phyloP scores from a whole-genome alignment of 768 basidiomycete genomes.

The Auricularia auricula-judae region DNA sequence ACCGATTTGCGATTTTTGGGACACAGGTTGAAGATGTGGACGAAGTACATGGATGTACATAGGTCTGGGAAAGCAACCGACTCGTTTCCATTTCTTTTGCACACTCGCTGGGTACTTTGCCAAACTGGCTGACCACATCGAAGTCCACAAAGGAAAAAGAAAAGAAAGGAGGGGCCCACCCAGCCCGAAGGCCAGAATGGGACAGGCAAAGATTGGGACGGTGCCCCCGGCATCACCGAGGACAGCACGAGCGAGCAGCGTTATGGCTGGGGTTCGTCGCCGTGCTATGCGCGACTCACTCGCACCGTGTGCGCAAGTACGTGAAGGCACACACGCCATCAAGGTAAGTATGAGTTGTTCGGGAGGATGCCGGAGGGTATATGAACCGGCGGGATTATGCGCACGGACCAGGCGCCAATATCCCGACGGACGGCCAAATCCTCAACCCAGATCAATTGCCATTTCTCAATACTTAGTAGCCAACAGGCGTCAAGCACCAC shows the following conservation, averaged over 20 bases:
- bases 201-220: neutral
- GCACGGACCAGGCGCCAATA: neutral
- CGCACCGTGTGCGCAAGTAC: neutral
- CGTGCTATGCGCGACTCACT: neutral
- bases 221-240: neutral
- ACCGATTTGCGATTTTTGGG: no score
- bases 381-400: neutral
- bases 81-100: neutral
- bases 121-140: neutral
- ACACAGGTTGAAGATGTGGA: no score
- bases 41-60: no score
- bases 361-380: neutral
- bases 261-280: neutral
- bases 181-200: neutral
- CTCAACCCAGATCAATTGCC: no score
- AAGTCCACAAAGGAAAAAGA: neutral
- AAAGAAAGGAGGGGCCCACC: neutral
- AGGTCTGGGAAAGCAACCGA: no score
- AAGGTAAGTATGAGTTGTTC: neutral
- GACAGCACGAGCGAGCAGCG: no score
- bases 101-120: neutral
- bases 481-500: no score
- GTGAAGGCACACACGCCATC: neutral
- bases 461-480: no score
- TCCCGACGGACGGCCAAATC: no score